Conservation (phyloP, 495 filamentous ascomycete species). For the Diplogelasinospora grovesii region DNA sequence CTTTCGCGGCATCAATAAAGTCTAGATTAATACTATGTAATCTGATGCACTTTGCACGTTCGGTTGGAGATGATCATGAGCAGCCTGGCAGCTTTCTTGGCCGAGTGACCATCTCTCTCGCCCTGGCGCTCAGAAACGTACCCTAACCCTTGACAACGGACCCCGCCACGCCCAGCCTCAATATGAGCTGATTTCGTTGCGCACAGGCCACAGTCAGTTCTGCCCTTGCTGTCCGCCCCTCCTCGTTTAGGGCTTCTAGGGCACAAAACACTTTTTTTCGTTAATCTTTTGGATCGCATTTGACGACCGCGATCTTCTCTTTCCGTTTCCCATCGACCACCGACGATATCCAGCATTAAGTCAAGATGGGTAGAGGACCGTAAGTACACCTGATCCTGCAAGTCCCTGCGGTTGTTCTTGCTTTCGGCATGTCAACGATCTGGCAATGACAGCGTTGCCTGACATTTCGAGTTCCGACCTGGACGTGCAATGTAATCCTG, state of each 20-base stretch:
- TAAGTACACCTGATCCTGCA: constrained; percentile 28
- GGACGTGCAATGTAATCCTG: background rate
- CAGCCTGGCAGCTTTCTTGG: too few relatives aligned
- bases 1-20: too few relatives aligned
- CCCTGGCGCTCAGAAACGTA: too few relatives aligned
- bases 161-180: too few relatives aligned
- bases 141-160: too few relatives aligned
- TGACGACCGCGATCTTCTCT: constrained; percentile 15
- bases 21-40: too few relatives aligned
- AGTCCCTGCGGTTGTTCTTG: too few relatives aligned
- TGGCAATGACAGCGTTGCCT: background rate
- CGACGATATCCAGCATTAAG: constrained; percentile 23
- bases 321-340: constrained; percentile 25
- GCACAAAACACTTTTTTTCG: constrained; percentile 26
- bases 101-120: too few relatives aligned
- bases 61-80: too few relatives aligned
- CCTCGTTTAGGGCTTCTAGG: constrained; percentile 28
- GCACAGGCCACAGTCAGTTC: constrained; percentile 11
- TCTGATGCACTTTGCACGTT: too few relatives aligned
- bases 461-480: background rate
- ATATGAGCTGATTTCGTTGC: too few relatives aligned
- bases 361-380: constrained; percentile 46
- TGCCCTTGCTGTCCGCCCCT: constrained; percentile 16
- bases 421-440: background rate
- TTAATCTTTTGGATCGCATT: constrained; percentile 12